Conservation (phyloP, 208 protist species). For the Leishmania aethiopica region DNA sequence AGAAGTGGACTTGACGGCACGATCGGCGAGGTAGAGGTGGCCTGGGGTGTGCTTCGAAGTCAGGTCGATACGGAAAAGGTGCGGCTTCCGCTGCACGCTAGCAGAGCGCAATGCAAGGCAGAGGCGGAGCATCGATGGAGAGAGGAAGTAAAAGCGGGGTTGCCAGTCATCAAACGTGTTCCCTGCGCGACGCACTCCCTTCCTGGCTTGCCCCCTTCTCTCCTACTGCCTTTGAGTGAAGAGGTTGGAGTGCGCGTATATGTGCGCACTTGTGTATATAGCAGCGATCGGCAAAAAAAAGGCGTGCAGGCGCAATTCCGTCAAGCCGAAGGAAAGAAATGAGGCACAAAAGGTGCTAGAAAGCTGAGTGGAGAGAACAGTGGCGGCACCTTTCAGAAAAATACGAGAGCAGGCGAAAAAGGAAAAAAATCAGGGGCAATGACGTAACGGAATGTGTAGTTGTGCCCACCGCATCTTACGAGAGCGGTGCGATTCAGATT, state of each 20-base stretch:
- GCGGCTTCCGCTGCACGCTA: slow-evolving; percentile 14
- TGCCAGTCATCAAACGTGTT: background rate
- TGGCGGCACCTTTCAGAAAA: background rate
- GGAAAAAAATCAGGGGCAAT: background rate
- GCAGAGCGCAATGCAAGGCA: slow-evolving; percentile 13
- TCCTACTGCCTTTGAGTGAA: background rate
- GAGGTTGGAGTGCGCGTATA: background rate
- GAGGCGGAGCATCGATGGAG: slow-evolving; percentile 17
- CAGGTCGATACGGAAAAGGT: slow-evolving; percentile 25
- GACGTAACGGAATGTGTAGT: slow-evolving; percentile 2
- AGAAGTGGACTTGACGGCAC: slow-evolving; percentile 69
- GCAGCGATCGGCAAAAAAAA: background rate
- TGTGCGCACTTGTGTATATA: background rate
- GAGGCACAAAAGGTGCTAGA: background rate
- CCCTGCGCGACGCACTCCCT: background rate
- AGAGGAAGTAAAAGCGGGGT: background rate
- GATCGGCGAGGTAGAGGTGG: slow-evolving; percentile 69
- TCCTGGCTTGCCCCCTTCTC: background rate
- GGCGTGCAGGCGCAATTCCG: background rate
- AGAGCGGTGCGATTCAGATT: background rate
- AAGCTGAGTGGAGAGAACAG: background rate
- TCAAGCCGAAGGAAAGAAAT: background rate
- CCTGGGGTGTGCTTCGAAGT: slow-evolving; percentile 24
- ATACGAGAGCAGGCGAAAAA: background rate
- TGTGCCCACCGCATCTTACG: background rate